Conservation (phyloP, 345 rosid species). For the Ailanthus altissimus region DNA sequence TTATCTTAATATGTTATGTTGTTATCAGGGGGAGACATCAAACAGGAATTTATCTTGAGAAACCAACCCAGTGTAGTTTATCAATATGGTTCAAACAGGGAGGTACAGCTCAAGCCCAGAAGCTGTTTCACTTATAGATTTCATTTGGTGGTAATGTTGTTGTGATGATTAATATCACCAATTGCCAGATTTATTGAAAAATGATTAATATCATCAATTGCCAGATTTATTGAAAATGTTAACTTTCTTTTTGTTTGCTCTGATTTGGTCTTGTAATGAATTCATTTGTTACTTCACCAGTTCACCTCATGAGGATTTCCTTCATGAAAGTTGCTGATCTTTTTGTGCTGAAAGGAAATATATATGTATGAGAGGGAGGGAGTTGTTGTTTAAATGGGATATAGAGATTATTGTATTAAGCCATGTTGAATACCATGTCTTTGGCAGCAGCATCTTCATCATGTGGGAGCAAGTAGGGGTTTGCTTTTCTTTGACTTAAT, state of each 20-base stretch:
- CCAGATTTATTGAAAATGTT: not conserved
- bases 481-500: not conserved
- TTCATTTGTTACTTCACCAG: not conserved
- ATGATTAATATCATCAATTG: not conserved
- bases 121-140: not conserved
- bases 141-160: not conserved
- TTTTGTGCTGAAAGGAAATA: too few relatives aligned
- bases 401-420: not conserved
- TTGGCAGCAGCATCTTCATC: not conserved
- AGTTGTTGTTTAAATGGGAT: not conserved
- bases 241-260: not conserved
- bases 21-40: constrained; percentile 27
- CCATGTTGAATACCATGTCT: not conserved
- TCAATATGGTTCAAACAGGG: not conserved
- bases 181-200: not conserved
- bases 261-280: not conserved
- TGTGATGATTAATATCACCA: not conserved
- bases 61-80: constrained; percentile 17
- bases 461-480: not conserved
- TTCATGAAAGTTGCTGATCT: not conserved
- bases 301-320: not conserved
- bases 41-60: constrained; percentile 18
- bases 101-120: not conserved
- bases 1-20: not conserved
- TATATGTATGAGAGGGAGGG: not conserved